Evolutionary conservation across 1,139 yeast genomes (phyloP), one percentile per base, ranked within the genome.

Genomic region (Meyerozyma smithsonii): DNA sequence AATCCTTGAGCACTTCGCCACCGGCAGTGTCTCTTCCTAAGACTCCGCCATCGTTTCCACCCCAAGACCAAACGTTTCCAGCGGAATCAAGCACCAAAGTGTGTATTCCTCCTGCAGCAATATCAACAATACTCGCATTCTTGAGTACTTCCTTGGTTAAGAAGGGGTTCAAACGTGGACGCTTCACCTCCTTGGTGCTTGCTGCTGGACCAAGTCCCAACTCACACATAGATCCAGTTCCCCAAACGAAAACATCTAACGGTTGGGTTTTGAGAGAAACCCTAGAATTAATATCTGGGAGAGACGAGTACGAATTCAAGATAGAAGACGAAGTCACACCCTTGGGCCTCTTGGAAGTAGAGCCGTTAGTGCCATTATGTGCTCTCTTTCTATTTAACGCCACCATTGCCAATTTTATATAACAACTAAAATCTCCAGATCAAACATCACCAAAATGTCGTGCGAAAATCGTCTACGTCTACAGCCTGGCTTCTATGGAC

Each of bases 41-140:
- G 1, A 87, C 97, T 28, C 84, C 90, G 46, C 88, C 82, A 55
- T 92, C 99, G 54, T 92, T 94, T 40, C 86, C 84, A 43, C 99
- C 99, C 99, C 99, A 92, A 3, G 96, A 85, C 96, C 97, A 90
- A 7, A 92, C 62, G 41, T 77, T 70, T 49, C 87, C 88, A 19
- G 74, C 65, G 28, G 77, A 62, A 56, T 89, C 97, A 40, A 92
- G 64, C 0, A 94, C 97, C 35, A 94, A 61, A 0, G 85, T 79
- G 56, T 92, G 99, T 83, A 94, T 92, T 38, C 98, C 99, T 35
- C 99, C 98, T 18, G 79, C 96, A 2, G 95, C 89, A 54, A 92
- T 69, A 49, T 87, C 92, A 15, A 88, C 94, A 38, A 90, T 78
- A 7, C 59, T 57, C 8, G 60, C 55, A 15, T 61, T 64, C 8